Base-by-base conservation (phyloP, 2,329 filamentous ascomycete genomes). In the Claviceps lovelessii region DNA sequence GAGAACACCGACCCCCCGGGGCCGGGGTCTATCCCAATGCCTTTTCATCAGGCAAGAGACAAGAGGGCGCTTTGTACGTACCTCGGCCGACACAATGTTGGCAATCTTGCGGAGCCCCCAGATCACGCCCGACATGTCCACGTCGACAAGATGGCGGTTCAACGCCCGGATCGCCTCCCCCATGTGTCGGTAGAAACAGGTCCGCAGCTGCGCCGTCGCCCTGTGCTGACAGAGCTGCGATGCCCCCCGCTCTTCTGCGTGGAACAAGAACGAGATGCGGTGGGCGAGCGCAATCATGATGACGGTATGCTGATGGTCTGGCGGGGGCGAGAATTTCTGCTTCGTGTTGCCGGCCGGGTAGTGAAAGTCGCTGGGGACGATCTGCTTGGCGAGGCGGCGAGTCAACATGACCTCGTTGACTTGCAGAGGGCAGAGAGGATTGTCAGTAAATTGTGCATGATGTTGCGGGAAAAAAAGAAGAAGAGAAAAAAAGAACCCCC, bases 371-470 rank as follows among this genome's bases (percentile, higher is more conserved):
- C 49, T 50, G 49, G 49, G 49, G 8, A 50, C 49, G 17, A 50
- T 50, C 49, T 50, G 49, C 49, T 50, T 50, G 35, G 49, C 49
- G 49, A 50, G 28, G 35, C 49, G 49, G 19, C 49, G 49, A 50
- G 49, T 28, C 49, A 50, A 50, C 49, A 50, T 50, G 49, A 50
- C 49, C 35, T 28, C 49, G 23, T 50, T 37, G 37, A 50, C 49
- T 50, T 15, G 17, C 5, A 17, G 37, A 15, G 37, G 13, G 37
- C 15, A 15, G 49, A 15, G 42, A n/a, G 19, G 28, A 50, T 17
- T 33, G 49, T 50, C n/a, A 28, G 49, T 50, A 15, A 29, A n/a
- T n/a, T 5, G 19, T 31, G 2, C 37, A 17, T 41, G 13, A 41
- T 7, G 4, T 5, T 17, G 13, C 37, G 37, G 6, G 7, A 17